These are phyloP conservation scores for Mollisia scopiformis DNA, from an alignment of 2,329 filamentous ascomycete genomes.

Conservation along the genomic window DNA sequence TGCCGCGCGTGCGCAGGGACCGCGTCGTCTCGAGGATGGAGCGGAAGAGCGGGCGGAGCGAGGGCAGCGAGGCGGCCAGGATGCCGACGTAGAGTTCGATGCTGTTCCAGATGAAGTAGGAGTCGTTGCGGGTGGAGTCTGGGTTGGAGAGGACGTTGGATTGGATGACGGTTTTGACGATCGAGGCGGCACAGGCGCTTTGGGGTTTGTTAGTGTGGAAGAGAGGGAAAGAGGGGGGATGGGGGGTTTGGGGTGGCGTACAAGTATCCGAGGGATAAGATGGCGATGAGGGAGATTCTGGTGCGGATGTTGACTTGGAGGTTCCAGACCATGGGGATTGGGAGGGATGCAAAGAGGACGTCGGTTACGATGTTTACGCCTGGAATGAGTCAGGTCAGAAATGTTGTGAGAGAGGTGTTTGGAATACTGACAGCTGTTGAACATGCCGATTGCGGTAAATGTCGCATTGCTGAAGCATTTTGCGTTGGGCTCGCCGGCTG, in stretches of 20 bases:
- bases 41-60: slow-evolving; percentile 44
- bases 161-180: slow-evolving; percentile 45
- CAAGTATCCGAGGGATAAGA: slow-evolving; percentile 31
- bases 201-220: neutral
- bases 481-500: slow-evolving; percentile 38
- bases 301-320: slow-evolving; percentile 46
- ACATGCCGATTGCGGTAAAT: slow-evolving; percentile 47
- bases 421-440: slow-evolving; percentile 44
- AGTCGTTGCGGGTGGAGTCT: slow-evolving; percentile 37
- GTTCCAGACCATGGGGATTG: slow-evolving; percentile 46
- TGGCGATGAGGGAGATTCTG: slow-evolving; percentile 39
- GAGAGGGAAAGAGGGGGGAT: neutral
- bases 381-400: neutral
- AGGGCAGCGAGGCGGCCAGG: slow-evolving; percentile 45
- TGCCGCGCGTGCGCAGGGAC: slow-evolving; percentile 1
- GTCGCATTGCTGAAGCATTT: slow-evolving; percentile 46
- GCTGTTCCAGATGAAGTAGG: slow-evolving; percentile 48
- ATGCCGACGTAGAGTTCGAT: slow-evolving; percentile 49
- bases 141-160: slow-evolving; percentile 37
- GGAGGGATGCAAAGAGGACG: slow-evolving; percentile 41
- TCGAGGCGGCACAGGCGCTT: slow-evolving; percentile 45
- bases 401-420: neutral
- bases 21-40: slow-evolving; percentile 35
- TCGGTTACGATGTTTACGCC: slow-evolving; percentile 30
- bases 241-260: slow-evolving; percentile 3